These are phyloP conservation scores for Thymus mandschuricus DNA, from an alignment of 257 asterid species.

Conservation along the genomic window DNA sequence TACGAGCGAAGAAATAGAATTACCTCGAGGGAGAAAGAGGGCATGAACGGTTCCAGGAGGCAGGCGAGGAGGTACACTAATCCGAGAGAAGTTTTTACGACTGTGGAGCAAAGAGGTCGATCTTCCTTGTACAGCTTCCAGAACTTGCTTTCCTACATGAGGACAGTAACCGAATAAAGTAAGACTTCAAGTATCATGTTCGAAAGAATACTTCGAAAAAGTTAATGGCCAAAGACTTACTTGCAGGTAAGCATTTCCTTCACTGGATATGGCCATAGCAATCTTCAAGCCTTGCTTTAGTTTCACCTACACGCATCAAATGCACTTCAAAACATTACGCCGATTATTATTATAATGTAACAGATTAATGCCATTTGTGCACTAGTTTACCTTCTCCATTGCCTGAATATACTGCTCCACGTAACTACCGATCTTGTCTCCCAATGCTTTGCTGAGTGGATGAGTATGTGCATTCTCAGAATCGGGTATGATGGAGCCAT, in stretches of 20 bases:
- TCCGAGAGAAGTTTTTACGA: conserved; percentile 80
- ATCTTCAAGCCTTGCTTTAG: conserved; percentile 88
- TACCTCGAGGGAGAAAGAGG: conserved; percentile 77
- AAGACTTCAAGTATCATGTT: conserved; percentile 11
- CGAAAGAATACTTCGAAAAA: not conserved
- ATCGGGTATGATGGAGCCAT: conserved; percentile 82
- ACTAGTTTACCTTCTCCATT: conserved; percentile 79
- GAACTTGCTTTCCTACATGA: conserved; percentile 68
- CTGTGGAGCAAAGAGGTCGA: conserved; percentile 58
- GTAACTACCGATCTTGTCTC: conserved; percentile 60
- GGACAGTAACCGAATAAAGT: not conserved
- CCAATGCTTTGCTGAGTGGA: conserved; percentile 64
- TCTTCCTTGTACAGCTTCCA: conserved; percentile 95
- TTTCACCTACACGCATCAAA: conserved; percentile 59
- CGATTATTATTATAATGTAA: not conserved
- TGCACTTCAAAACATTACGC: conserved; percentile 16
- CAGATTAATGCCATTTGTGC: conserved; percentile 21
- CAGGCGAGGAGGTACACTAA: conserved; percentile 79
- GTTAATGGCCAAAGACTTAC: conserved; percentile 38
- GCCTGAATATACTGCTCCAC: conserved; percentile 78
- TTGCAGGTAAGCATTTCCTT: conserved; percentile 89
- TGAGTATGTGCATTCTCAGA: conserved; percentile 67
- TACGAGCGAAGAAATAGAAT: not conserved
- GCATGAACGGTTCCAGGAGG: conserved; percentile 86
- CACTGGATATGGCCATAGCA: conserved; percentile 84